Evolutionary conservation across 2,329 filamentous ascomycete genomes (phyloP).

Genomic region (Tolypocladium sp.): DNA sequence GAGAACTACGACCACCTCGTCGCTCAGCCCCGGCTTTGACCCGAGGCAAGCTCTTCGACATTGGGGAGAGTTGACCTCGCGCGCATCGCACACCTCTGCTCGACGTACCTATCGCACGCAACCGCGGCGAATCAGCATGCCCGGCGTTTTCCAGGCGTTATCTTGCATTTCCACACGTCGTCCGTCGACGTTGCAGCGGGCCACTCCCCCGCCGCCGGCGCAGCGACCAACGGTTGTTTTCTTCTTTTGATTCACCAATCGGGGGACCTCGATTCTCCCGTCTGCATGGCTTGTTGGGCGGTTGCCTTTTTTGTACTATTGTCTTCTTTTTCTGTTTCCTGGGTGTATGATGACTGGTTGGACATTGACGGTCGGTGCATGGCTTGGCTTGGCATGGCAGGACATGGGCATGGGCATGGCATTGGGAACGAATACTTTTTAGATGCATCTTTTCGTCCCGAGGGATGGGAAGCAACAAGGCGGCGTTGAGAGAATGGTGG

Average conservation of each 20-base stretch:
- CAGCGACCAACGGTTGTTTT: not conserved
- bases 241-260: not conserved
- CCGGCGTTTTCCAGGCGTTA: not conserved
- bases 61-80: not conserved
- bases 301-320: not conserved
- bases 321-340: not conserved
- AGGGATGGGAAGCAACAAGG: not conserved
- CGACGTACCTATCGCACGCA: not conserved
- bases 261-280: not conserved
- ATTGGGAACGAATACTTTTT: not conserved
- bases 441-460: not conserved
- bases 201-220: not conserved
- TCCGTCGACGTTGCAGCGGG: not conserved
- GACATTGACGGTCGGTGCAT: not conserved
- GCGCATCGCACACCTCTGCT: not conserved
- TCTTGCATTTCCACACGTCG: not conserved
- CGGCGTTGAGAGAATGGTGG: not conserved
- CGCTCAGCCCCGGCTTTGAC: not conserved
- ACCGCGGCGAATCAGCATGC: not conserved
- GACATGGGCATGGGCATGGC: not conserved
- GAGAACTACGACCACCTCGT: not conserved
- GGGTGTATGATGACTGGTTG: not conserved
- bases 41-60: not conserved
- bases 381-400: not conserved
- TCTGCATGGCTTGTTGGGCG: not conserved